A percentile compares a stretch with the other conserved stretches of the same genome.
Conservation (phyloP, 2,329 filamentous ascomycete genomes). For the Colletotrichum filicis region DNA sequence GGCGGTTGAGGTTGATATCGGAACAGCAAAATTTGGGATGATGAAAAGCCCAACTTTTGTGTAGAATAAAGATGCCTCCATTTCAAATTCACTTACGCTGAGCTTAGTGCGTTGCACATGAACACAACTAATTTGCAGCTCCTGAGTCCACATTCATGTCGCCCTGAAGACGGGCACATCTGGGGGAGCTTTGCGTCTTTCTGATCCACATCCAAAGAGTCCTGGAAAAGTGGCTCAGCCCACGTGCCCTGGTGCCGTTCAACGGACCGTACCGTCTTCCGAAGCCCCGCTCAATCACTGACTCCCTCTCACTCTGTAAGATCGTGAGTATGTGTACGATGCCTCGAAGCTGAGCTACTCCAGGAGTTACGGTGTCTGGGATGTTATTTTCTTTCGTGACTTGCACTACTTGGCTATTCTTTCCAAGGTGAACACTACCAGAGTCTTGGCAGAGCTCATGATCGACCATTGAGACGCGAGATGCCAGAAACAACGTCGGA, state of each 20-base stretch:
- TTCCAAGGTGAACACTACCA: no score
- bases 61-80: no score
- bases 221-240: no score
- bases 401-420: no score
- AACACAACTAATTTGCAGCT: no score
- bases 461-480: not conserved
- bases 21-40: no score
- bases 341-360: not conserved
- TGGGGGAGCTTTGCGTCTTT: not conserved
- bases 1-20: not conserved
- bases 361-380: not conserved
- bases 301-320: not conserved
- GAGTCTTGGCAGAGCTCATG: not conserved
- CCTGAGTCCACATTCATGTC: no score
- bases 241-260: not conserved
- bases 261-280: constrained; percentile 12
- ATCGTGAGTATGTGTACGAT: not conserved
- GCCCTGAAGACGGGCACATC: no score
- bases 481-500: not conserved
- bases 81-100: no score
- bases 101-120: no score
- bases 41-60: no score
- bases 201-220: not conserved
- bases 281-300: not conserved
- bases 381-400: no score